Evolutionary conservation across 768 basidiomycete genomes (phyloP), one percentile per base, ranked within the genome.

Genomic region (Coprinopsis cinerea): DNA sequence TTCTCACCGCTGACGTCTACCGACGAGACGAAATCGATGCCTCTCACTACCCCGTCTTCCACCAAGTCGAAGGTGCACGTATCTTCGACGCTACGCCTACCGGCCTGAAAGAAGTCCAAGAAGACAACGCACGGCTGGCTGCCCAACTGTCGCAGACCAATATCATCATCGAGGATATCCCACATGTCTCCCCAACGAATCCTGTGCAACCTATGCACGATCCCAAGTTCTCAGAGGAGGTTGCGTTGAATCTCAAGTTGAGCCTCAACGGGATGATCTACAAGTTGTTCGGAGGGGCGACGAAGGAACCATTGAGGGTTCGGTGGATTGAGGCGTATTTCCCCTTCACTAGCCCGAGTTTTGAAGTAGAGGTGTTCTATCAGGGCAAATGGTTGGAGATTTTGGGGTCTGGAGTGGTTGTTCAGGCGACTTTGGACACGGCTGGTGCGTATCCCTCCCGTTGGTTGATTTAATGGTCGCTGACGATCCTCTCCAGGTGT

Each of bases 281-380:
- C 47, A 74, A 76, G 47, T 70, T 99, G 23, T 97, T 98, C 64
- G 88, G 88, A 3, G 75, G 72, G 7, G 72, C 64, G 20, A 71
- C 70, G 15, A 71, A 77, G 30, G 79, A 88, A 44, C 94, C 96
- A 22, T 71, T 99, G 53, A 75, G 80, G 55, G 87, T 99, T 23
- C 75, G 96, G 18, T 99, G 96, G 96, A 97, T 98, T 55, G 92
- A 97, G 62, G 92, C 95, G 1, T 91, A 88, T 61, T 98, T 99
- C 69, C 96, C 96, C 1, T 99, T 95, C 75, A 99, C 96, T 48
- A 88, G 84, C 52, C 96, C 96, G 7, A 96, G 93, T 63, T 99
- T 90, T 62, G 95, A 99, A 62, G 94, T 99, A 35, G 96, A 99
- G 64, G 93, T 98, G 3, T 86, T 94, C 67, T 98, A 88, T 71